Percentiles rank a stretch among this genome's conserved stretches.
Evolutionary conservation across 257 asterid species (phyloP).

Genomic region (Rehmannia glutinosa): DNA sequence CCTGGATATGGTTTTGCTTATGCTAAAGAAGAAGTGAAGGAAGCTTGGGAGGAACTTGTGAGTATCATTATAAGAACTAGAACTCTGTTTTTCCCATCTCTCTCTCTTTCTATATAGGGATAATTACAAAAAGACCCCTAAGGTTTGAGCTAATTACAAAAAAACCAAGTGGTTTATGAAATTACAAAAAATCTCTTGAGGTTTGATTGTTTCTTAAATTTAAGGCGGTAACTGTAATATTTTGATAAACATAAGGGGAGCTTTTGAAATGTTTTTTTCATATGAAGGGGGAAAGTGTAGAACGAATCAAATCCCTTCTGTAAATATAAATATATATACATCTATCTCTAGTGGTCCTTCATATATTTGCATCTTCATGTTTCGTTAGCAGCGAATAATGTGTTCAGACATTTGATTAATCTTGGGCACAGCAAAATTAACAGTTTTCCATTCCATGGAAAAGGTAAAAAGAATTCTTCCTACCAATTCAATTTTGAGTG

Average conservation of each 20-base stretch:
- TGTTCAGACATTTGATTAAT: background rate
- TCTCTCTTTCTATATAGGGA: constrained; percentile 21
- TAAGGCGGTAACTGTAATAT: no score
- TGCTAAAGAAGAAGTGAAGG: constrained; percentile 97
- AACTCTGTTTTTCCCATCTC: background rate
- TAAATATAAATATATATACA: background rate
- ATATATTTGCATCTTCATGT: background rate
- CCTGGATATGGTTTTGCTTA: constrained; percentile 99
- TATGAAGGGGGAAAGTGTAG: no score
- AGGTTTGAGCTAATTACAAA: no score
- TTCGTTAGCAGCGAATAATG: background rate
- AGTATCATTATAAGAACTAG: constrained; percentile 35
- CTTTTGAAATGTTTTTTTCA: no score
- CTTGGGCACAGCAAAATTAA: constrained; percentile 1
- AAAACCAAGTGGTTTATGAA: no score
- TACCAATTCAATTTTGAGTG: background rate
- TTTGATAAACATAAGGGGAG: no score
- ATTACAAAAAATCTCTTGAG: no score
- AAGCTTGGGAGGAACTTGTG: constrained; percentile 98
- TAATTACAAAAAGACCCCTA: no score
- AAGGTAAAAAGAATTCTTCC: background rate
- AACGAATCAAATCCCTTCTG: no score
- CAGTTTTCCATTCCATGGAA: background rate
- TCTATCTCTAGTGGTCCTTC: background rate
- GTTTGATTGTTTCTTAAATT: no score